Evolutionary conservation across 2,329 filamentous ascomycete genomes (phyloP), one percentile per base, ranked within the genome.

Genomic region (Paracoccidioides lutzii): DNA sequence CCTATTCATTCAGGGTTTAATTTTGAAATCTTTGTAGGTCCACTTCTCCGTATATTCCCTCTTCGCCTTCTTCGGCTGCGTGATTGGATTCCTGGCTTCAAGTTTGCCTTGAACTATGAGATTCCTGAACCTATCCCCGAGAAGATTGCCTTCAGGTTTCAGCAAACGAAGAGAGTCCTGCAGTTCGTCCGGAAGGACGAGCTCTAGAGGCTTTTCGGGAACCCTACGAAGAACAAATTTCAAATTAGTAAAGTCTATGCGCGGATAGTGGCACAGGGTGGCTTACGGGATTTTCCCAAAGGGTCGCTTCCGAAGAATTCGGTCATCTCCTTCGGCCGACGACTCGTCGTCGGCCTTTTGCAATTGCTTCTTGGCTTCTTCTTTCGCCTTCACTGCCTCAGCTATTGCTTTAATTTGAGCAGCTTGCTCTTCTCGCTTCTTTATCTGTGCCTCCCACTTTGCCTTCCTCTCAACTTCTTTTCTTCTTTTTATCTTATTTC

Each of bases 141-240:
- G 77, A 42, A 96, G 75, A 67, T 96, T 97, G n/a, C 93, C 93
- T 71, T 98, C 93, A 0, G 93, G 93, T 71, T 91, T 95, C 61
- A 95, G 73, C 66, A 90, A 72, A 66, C 93, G 73, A 65, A 96
- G 73, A 52, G 89, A 84, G 66, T 95, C 81, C 71, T 95, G 79
- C 65, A 93, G 71, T 75, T 98, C 82, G 72, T 97, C 83, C 43
- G 89, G 80, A 59, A 96, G 71, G 59, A 96, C 78, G 63, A 96
- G 70, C 71, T 96, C 83, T 64, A 97, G 75, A 59, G 88, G 77
- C 69, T 87, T 87, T 67, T 93, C 84, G 0, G 88, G 90, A 46
- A 64, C 64, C 52, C 71, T 73, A 45, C 30, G 37, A 28, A 15
- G 8, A 37, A 53, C 14, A 37, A 33, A 30, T 22, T 14, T 40